phyloP scores from a whole-genome alignment of 306 rosid genomes.

The Castanea sativa region DNA sequence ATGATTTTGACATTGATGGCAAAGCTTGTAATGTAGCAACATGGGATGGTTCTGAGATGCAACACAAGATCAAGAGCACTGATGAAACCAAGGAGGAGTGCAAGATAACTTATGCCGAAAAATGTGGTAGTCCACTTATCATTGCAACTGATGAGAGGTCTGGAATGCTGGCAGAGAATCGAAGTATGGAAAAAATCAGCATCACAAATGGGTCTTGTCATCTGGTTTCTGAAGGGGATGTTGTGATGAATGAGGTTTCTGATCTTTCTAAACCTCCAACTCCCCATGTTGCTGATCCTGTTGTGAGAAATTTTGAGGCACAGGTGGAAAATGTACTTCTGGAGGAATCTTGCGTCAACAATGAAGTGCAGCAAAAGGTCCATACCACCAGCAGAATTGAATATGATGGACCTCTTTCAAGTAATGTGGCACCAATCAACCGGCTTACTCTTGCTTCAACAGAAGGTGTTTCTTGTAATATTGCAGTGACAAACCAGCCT shows the following conservation, averaged over 20 bases:
- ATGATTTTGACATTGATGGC: constrained; percentile 27
- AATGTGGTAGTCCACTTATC: constrained; percentile 26
- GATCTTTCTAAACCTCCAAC: constrained; percentile 7
- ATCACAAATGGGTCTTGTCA: constrained; percentile 16
- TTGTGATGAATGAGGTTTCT: constrained; percentile 14
- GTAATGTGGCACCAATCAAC: constrained; percentile 1
- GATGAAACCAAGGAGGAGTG: constrained; percentile 26
- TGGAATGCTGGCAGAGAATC: constrained; percentile 21
- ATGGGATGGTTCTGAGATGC: constrained; percentile 23
- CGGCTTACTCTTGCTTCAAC: background rate
- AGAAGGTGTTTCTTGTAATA: background rate
- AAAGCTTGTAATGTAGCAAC: constrained; percentile 26
- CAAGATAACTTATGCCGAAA: constrained; percentile 11
- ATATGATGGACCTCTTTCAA: constrained; percentile 10
- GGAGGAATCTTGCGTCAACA: constrained; percentile 24
- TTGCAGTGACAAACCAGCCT: constrained; percentile 6
- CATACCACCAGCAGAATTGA: constrained; percentile 24
- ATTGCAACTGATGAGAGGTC: constrained; percentile 25
- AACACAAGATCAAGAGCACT: constrained; percentile 23
- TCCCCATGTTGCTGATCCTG: background rate
- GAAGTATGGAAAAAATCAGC: constrained; percentile 18
- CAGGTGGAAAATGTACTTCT: constrained; percentile 19
- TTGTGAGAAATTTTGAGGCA: constrained; percentile 9
- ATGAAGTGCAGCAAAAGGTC: constrained; percentile 29
- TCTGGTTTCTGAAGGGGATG: constrained; percentile 34